Evolutionary conservation across 495 filamentous ascomycete species (phyloP), one percentile per base, ranked within the genome.

Genomic region (Xylaria grammica): DNA sequence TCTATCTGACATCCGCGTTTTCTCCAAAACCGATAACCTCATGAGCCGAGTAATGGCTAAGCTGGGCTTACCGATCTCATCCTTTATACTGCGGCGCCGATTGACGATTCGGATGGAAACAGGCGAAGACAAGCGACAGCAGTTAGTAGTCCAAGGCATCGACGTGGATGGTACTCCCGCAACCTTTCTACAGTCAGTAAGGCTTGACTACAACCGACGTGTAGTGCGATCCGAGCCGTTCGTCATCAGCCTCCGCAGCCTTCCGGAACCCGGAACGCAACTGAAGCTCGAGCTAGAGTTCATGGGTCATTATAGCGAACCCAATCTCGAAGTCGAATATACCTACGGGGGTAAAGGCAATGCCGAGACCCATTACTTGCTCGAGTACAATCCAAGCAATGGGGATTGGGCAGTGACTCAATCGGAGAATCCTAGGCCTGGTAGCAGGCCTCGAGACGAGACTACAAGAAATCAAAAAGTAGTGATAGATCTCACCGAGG

Each of bases 301-400:
- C 32, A 82, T 81, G 76, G 79, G 79, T 1, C 69, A 82, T 59
- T 81, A 82, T 54, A 67, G 71, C 17, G 80, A 83, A 67, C 79
- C 77, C 0, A 77, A 75, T 50, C 46, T 76, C 17, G 70, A 74
- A 52, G 60, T 80, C 36, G 53, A 46, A 1, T 68, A 77, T 59
- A 62, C 61, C 15, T 63, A 60, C 61, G 6, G 19, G 19, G 52
- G 20, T 24, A 51, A 38, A n/a, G 7, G 29, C 30, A 60, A 58
- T 30, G 48, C 24, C 8, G 29, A 71, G 54, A 59, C 63, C n/a
- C 29, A 67, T 44, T 81, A 79, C 61, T 56, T 79, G 3, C 69
- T 82, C 1, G 75, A 75, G 22, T 82, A 81, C 45, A 67, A 75
- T 34, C 77, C 77, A 0, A 29, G 69, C 5, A 75, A 64, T 22